Evolutionary conservation across 2,329 filamentous ascomycete species (phyloP).

Genomic region (Fusarium scirpi): DNA sequence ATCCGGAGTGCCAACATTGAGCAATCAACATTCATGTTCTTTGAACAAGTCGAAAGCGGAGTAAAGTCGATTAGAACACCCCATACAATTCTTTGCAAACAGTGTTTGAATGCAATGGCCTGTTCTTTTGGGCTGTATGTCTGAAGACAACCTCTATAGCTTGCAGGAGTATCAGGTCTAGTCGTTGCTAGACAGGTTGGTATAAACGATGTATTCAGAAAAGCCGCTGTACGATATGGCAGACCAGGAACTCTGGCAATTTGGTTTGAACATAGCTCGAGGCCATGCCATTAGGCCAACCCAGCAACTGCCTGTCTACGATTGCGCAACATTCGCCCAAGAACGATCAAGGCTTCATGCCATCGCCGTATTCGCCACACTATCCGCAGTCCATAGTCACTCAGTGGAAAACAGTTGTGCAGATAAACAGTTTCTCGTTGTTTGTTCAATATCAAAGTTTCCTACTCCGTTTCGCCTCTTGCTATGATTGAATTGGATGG

Average conservation of each 20-base stretch:
- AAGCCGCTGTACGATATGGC: not conserved
- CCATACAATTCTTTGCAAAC: not conserved
- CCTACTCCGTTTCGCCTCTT: conserved; percentile 54
- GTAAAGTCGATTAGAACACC: not conserved
- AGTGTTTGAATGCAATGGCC: not conserved
- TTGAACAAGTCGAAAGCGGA: not conserved
- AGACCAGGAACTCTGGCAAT: not conserved
- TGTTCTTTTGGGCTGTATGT: not conserved
- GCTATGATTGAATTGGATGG: conserved; percentile 50
- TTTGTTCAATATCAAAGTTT: conserved; percentile 46
- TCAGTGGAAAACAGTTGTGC: not conserved
- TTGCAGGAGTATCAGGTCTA: not conserved
- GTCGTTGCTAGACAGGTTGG: not conserved
- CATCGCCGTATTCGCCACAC: not conserved
- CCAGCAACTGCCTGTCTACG: not conserved
- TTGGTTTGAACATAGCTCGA: not conserved
- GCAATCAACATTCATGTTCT: not conserved
- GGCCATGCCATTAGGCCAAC: not conserved
- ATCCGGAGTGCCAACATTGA: not conserved
- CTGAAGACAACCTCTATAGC: not conserved
- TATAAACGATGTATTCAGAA: not conserved
- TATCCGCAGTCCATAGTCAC: not conserved
- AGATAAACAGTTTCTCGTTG: conserved; percentile 35
- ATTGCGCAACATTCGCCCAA: not conserved
- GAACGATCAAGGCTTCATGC: not conserved